These are phyloP conservation scores for Funneliformis caledonium DNA, from an alignment of 371 early-diverging fungal species.

Conservation along the genomic window DNA sequence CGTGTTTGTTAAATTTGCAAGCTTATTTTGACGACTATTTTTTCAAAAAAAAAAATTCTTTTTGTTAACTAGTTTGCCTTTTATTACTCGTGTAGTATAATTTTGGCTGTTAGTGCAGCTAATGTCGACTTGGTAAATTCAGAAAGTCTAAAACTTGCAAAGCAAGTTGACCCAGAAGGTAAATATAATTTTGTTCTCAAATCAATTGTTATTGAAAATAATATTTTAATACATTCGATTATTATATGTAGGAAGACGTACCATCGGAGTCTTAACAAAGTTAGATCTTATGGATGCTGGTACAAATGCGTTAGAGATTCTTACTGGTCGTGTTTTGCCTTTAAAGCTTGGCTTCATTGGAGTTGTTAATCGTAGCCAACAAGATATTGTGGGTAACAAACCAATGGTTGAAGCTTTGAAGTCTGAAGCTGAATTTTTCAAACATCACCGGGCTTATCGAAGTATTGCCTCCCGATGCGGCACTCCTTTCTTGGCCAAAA, in stretches of 20 bases:
- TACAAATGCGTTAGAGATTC: conserved; percentile 86
- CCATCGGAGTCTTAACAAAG: conserved; percentile 94
- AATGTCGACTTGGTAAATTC: conserved; percentile 93
- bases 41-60: background rate
- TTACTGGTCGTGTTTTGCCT: conserved; percentile 82
- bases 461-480: conserved; percentile 85
- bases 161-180: conserved; percentile 90
- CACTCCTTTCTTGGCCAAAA: conserved; percentile 77
- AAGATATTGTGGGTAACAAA: conserved; percentile 83
- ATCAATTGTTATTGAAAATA: background rate
- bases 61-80: background rate
- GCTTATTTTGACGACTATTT: too few species aligned
- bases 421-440: conserved; percentile 82
- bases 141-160: conserved; percentile 90
- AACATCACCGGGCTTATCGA: conserved; percentile 79
- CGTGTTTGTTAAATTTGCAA: background rate
- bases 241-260: conserved; percentile 61
- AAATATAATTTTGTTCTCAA: background rate
- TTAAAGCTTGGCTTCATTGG: conserved; percentile 91
- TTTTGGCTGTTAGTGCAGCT: conserved; percentile 94
- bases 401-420: conserved; percentile 78
- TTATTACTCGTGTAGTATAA: conserved; percentile 63
- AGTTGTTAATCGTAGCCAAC: conserved; percentile 88
- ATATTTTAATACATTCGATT: background rate
- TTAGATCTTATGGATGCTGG: conserved; percentile 96